Percentiles rank a stretch among this genome's conserved stretches.
phyloP scores from a whole-genome alignment of 2,329 filamentous ascomycete genomes.

The Aureobasidium sp. region DNA sequence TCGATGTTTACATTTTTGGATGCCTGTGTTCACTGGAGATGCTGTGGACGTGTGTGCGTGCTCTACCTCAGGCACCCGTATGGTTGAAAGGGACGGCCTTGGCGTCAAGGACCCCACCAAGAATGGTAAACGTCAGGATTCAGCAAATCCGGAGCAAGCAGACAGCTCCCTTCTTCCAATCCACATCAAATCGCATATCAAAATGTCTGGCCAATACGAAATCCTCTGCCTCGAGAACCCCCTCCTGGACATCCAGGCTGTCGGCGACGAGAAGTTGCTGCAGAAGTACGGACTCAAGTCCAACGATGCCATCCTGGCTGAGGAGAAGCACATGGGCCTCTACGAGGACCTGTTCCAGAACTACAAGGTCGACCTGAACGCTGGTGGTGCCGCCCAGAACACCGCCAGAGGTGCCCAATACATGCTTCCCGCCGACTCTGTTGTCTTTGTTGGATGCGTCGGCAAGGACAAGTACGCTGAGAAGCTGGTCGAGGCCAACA shows the following conservation, averaged over 20 bases:
- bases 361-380: slow-evolving; percentile 88
- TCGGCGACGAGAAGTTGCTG: slow-evolving; percentile 72
- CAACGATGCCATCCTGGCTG: slow-evolving; percentile 95
- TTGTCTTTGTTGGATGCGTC: slow-evolving; percentile 88
- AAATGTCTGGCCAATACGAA: slow-evolving; percentile 62
- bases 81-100: background rate
- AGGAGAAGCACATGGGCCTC: slow-evolving; percentile 79
- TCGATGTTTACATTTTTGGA: background rate
- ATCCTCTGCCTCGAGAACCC: slow-evolving; percentile 96
- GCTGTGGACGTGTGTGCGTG: background rate
- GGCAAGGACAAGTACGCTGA: slow-evolving; percentile 94
- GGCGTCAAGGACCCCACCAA: background rate
- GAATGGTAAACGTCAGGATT: slow-evolving; percentile 7
- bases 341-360: slow-evolving; percentile 93
- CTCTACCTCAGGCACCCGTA: background rate
- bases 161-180: background rate
- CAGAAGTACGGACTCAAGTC: slow-evolving; percentile 89
- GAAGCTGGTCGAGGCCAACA: slow-evolving; percentile 77
- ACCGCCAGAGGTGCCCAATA: slow-evolving; percentile 90
- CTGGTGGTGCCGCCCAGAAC: slow-evolving; percentile 95
- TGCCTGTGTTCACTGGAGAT: background rate
- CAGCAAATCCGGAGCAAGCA: background rate
- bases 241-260: slow-evolving; percentile 91
- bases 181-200: slow-evolving; percentile 18
- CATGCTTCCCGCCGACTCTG: slow-evolving; percentile 80